Conservation (phyloP, 129 eudicot species). For the Smallanthus sonchifolius region DNA sequence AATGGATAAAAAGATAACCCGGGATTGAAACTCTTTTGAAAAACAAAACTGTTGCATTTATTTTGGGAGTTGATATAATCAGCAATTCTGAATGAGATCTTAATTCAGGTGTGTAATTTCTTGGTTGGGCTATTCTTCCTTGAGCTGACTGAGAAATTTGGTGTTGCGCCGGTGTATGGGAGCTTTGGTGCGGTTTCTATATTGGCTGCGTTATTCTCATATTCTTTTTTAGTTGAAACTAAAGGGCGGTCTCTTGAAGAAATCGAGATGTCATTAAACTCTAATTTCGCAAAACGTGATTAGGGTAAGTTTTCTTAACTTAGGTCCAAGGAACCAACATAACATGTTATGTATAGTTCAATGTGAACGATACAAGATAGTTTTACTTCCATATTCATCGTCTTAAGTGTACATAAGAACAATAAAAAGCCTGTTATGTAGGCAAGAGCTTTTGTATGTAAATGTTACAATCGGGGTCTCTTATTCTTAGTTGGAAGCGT, state of each 20-base stretch:
- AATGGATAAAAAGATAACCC: not conserved
- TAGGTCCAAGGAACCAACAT: not conserved
- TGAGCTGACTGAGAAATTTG: conserved; percentile 62
- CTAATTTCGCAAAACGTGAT: conserved; percentile 26
- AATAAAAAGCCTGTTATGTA: not conserved
- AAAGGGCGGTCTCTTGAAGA: conserved; percentile 91
- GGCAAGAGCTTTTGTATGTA: not conserved
- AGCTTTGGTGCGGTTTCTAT: conserved; percentile 67
- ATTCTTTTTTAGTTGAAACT: conserved; percentile 63
- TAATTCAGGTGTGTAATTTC: conserved; percentile 66
- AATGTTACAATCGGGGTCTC: not conserved
- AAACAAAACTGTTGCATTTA: not conserved
- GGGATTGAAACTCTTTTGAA: not conserved
- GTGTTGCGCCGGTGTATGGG: conserved; percentile 73
- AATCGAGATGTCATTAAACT: conserved; percentile 65
- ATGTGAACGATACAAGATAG: not conserved
- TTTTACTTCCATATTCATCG: conserved; percentile 2
- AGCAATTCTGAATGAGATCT: conserved; percentile 9
- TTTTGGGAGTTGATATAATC: conserved; percentile 2
- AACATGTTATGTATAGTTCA: conserved; percentile 12
- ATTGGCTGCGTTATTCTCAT: conserved; percentile 69
- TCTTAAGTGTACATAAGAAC: not conserved
- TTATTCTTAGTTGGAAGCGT: not conserved
- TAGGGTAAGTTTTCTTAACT: not conserved
- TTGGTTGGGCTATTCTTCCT: conserved; percentile 80